Percentiles rank a stretch among this genome's conserved stretches.
phyloP scores from a whole-genome alignment of 1,139 yeast species.

The Dujonia santamariae region DNA sequence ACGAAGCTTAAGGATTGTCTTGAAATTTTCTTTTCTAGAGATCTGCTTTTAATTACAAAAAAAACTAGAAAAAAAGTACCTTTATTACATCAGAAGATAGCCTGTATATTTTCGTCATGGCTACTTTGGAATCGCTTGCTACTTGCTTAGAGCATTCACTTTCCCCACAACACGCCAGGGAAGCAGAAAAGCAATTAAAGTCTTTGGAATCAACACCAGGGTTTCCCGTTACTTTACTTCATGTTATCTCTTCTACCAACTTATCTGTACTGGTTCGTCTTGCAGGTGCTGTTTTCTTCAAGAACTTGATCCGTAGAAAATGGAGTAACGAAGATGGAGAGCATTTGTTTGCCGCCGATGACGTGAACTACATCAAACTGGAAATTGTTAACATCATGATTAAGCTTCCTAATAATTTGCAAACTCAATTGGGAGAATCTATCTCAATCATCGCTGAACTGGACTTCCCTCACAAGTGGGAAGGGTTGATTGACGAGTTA shows the following conservation, averaged over 20 bases:
- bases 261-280: slow-evolving; percentile 60
- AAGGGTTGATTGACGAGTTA: slow-evolving; percentile 69
- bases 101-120: too few species aligned
- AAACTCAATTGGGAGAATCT: slow-evolving; percentile 91
- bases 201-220: slow-evolving; percentile 65
- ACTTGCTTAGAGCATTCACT: slow-evolving; percentile 49
- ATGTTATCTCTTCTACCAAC: slow-evolving; percentile 67
- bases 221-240: slow-evolving; percentile 71
- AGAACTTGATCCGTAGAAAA: slow-evolving; percentile 76
- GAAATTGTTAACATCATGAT: slow-evolving; percentile 86
- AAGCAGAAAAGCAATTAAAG: slow-evolving; percentile 58
- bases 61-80: too few species aligned
- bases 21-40: too few species aligned
- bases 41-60: too few species aligned
- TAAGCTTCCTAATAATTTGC: slow-evolving; percentile 67
- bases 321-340: slow-evolving; percentile 93
- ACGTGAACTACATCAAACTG: slow-evolving; percentile 64
- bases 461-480: slow-evolving; percentile 94
- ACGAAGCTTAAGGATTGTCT: too few species aligned
- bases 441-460: slow-evolving; percentile 90
- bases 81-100: too few species aligned
- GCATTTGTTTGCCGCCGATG: slow-evolving; percentile 58
- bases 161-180: slow-evolving; percentile 51
- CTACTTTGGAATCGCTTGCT: slow-evolving; percentile 42
- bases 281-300: slow-evolving; percentile 90